Base-by-base conservation (phyloP, 768 basidiomycete species). In the Pholiota molesta region DNA sequence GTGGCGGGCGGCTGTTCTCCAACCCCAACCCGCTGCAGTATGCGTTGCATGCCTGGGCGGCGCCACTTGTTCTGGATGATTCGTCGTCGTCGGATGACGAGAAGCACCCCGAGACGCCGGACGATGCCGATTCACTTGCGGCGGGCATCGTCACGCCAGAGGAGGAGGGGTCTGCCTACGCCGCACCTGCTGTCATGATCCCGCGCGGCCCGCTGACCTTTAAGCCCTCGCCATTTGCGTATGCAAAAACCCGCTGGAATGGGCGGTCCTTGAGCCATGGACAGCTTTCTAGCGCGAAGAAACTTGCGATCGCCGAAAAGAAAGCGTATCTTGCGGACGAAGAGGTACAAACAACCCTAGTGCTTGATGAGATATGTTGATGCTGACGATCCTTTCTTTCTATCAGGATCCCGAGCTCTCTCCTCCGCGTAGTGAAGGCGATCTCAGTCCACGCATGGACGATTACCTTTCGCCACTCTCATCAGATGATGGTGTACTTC, bases 161-260 rank as follows among this genome's bases (percentile, higher is more conserved):
- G 16, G 74, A 72, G 62, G 68, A 65, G 60, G 57, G 55, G 44
- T 42, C 56, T 55, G 55, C 52, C 14, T 70, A 52, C 55, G 58
- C 62, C 57, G 59, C 70, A 23, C 60, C 66, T 19, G 52, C 72
- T 5, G 65, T 72, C 3, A 57, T 66, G 10, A 63, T 75, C 28
- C 74, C 71, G 78, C 61, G 21, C 17, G 35, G 76, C 29, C 77
- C 82, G 31, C 68, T 86, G 67, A 83, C 81, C 23, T 83, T 80
- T 71, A 86, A 85, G 55, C 88, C 88, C 16, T 84, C 86, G 39
- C 87, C 87, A n/a, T 80, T 83, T 71, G 80, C 81, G 65, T 87
- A 85, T 69, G 86, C 87, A 8, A 82, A 81, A 66, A 83, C 84
- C 57, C 82, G 86, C 61, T 88, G 87, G 87, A 81, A 67, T 31